A percentile compares a stretch with the other conserved stretches of the same genome.
Conservation (phyloP, 768 basidiomycete genomes). For the Termitomyces sp. region DNA sequence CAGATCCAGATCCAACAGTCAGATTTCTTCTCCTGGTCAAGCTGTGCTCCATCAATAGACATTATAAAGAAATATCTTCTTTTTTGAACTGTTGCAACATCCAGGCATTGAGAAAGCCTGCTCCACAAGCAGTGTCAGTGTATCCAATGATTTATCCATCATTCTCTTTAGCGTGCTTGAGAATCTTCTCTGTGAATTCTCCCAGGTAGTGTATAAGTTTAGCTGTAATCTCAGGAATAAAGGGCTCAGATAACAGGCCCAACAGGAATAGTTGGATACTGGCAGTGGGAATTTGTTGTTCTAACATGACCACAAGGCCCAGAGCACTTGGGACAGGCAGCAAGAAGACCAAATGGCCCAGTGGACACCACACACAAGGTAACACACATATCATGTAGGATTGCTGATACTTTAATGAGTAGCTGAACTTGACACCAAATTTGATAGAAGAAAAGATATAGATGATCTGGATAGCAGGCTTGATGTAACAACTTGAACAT, state of each 20-base stretch:
- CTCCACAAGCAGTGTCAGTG: constrained; percentile 2
- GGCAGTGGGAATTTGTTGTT: not conserved
- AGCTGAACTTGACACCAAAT: constrained; percentile 18
- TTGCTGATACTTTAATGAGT: not conserved
- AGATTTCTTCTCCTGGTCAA: constrained; percentile 24
- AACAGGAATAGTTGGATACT: constrained; percentile 4
- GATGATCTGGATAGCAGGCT: constrained; percentile 18
- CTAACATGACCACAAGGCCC: not conserved
- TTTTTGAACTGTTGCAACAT: not conserved
- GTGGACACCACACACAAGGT: constrained; percentile 15
- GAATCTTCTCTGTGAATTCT: not conserved
- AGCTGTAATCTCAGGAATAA: not conserved
- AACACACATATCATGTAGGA: constrained; percentile 37
- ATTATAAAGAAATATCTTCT: constrained; percentile 17
- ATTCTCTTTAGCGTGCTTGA: not conserved
- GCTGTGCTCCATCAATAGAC: constrained; percentile 27
- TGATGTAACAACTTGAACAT: constrained; percentile 9
- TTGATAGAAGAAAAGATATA: constrained; percentile 22
- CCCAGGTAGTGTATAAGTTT: constrained; percentile 3
- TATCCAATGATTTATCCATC: not conserved
- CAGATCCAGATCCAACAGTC: constrained; percentile 27
- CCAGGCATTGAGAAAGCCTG: not conserved
- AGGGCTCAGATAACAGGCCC: constrained; percentile 4
- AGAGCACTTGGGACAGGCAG: constrained; percentile 1
- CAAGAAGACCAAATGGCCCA: not conserved